Evolutionary conservation across 2,329 filamentous ascomycete genomes (phyloP).

Genomic region (Penicillium sp.): DNA sequence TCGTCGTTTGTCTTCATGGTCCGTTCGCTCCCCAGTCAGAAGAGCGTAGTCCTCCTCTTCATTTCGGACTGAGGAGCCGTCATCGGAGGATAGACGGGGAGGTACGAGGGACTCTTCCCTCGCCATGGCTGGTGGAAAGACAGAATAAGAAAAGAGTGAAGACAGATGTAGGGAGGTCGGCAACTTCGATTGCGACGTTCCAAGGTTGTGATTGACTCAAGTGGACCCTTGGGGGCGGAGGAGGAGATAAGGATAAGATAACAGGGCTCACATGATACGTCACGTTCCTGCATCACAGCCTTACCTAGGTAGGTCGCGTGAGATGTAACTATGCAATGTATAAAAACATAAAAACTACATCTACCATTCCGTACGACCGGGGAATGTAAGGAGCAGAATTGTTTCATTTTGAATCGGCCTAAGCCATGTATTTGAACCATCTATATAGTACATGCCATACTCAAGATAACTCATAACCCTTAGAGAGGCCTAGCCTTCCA

Average conservation of each 20-base stretch:
- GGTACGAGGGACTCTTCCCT: slow-evolving; percentile 53
- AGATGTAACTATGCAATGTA: neutral
- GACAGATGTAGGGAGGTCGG: neutral
- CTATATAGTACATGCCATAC: neutral
- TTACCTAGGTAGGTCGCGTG: neutral
- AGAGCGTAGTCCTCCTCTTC: slow-evolving; percentile 63
- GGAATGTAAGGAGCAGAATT: slow-evolving; percentile 6
- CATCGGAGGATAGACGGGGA: slow-evolving; percentile 54
- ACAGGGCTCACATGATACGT: slow-evolving; percentile 11
- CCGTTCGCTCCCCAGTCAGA: slow-evolving; percentile 53
- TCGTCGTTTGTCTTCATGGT: slow-evolving; percentile 29
- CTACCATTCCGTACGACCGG: neutral
- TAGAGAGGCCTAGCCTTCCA: slow-evolving; percentile 56
- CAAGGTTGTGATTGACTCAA: neutral
- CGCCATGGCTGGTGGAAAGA: slow-evolving; percentile 24
- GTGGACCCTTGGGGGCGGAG: slow-evolving; percentile 4
- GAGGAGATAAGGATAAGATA: slow-evolving; percentile 8
- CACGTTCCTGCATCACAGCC: neutral
- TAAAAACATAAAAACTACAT: neutral
- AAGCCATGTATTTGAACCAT: neutral
- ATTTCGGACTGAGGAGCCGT: slow-evolving; percentile 53
- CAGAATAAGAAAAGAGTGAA: neutral
- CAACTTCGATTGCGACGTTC: neutral
- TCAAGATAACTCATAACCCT: neutral
- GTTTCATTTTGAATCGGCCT: neutral